Base-by-base conservation (phyloP, 139 green algal species). In the Eudorina sp. region DNA sequence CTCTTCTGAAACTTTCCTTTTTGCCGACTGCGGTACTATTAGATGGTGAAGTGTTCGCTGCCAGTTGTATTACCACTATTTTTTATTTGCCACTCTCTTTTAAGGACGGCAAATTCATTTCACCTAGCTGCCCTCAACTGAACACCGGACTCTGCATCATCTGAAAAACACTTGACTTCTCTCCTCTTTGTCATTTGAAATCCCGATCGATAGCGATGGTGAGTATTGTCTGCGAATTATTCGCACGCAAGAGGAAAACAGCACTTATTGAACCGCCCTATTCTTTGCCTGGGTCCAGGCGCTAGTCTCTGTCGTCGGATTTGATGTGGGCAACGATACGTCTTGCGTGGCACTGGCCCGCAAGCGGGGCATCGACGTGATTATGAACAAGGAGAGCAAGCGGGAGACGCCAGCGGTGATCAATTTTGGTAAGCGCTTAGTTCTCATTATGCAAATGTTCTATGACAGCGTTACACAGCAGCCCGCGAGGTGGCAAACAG, bases 361-460 rank as follows among this genome's bases (percentile, higher is more conserved):
- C 51, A 98, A 98, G 89, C 92, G 97, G 76, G 97, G 97, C 91
- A 94, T 96, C 46, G 96, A 98, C 91, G 97, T 99, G 53, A 88
- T 99, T 31, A 94, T 99, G 69, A 99, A 99, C 93, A 97, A 98
- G 85, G 98, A 99, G 89, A 96, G 89, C 84, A 98, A 97, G 68
- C 94, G 97, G 14, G 97, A 99, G 91, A 99, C 98, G 38, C 97
- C 98, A 23, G 92, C 92, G 29, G 92, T 99, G 46, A 92, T 99
- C 19, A 96, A 95, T 31, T 99, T 99, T 88, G 94, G 91, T 25
- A 87, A 96, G 36, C 97, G 90, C 64, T 19, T 29, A 74, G 23
- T 43, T 4, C n/a, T 43, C 5, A 45, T 16, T 45, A 45, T 23
- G 19, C n/a, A n/a, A n/a, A n/a, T n/a, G n/a, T n/a, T n/a, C n/a